Evolutionary conservation across 2,329 filamentous ascomycete species (phyloP), one percentile per base, ranked within the genome.

Genomic region (Didymellaceae sp.): DNA sequence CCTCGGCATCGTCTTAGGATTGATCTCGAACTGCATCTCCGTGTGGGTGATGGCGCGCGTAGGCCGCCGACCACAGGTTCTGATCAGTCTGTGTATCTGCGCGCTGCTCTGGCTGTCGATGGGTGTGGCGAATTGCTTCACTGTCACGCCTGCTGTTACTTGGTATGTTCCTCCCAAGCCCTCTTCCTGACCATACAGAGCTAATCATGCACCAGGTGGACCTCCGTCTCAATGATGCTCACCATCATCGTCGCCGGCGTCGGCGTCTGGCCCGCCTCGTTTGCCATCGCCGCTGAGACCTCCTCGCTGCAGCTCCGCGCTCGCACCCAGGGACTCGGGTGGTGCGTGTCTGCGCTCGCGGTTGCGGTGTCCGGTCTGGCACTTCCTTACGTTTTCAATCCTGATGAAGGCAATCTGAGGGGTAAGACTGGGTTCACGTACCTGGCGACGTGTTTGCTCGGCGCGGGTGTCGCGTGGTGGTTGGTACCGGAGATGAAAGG

Each of bases 401-500:
- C 73, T 0, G 77, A 78, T 45, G 59, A 71, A n/a, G 76, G 73
- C 0, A 67, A 76, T 30, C 63, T 78, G 0, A 58, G 69, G 5
- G 75, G 70, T 0, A 77, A 77, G 53, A 73, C 72, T 0, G 76
- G 72, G 0, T 78, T 77, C 46, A 67, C 77, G 5, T 78, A 72
- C 52, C 61, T 65, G 9, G 74, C 58, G 0, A 55, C 72, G n/a
- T 73, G 68, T 53, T 5, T 72, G 0, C 2, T 75, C 0, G 68
- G 72, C 14, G 63, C 74, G 2, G 46, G 68, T 1, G 35, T 76
- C 0, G 74, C 76, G 0, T 85, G 74, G 69, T 66, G 74, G 9
- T 69, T 72, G 26, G 68, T 84, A 0, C 82, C 82, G 0, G 82
- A 85, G 61, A 83, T 82, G 70, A 79, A 78, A 63, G 78, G 77